Base-by-base conservation (phyloP, 345 rosid genomes). In the Chamaenerion angustifolium region DNA sequence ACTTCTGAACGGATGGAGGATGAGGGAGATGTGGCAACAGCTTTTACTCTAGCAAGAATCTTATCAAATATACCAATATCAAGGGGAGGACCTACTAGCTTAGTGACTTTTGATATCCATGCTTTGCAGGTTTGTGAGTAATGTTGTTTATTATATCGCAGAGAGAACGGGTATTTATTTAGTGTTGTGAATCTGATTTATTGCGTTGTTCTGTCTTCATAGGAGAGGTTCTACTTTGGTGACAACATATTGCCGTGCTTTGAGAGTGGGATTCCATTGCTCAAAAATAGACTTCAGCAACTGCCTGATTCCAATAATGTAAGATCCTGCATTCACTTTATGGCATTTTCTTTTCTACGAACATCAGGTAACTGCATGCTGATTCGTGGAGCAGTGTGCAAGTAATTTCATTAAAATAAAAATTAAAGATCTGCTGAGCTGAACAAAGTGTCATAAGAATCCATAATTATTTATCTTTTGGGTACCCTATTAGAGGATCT, bases 1-100 rank as follows among this genome's bases (percentile, higher is more conserved):
- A 92, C 98, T 40, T 92, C 89, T 0, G 98, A 92, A 77, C 79
- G 96, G 16, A 92, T 92, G 98, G 98, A 92, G 65, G 98, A 92
- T 3, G 98, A 92, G 62, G 98, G 98, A 31, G 96, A 86, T 49
- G 89, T 83, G 5, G 96, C 96, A 0, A 92, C 98, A 10, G 98
- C 98, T 55, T 92, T 86, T 54, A 92, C 98, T 56, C 96, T 92
- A 6, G 96, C 98, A 4, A 80, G 98, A 72, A 92, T 83, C 52
- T 73, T 92, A 63, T 86, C 98, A 0, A 74, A 83, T 46, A 83
- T 83, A 59, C 98, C 96, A 0, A 63, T 80, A 55, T 78, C 98
- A 0, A 78, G 93, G 58, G 98, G 96, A 45, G 96, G 98, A 6
- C 96, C 98, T 1, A 92, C 96, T 57, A 86, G 94, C 65, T 71